Conservation (phyloP, 164 flowering plant species). For the Annona cherimola region DNA sequence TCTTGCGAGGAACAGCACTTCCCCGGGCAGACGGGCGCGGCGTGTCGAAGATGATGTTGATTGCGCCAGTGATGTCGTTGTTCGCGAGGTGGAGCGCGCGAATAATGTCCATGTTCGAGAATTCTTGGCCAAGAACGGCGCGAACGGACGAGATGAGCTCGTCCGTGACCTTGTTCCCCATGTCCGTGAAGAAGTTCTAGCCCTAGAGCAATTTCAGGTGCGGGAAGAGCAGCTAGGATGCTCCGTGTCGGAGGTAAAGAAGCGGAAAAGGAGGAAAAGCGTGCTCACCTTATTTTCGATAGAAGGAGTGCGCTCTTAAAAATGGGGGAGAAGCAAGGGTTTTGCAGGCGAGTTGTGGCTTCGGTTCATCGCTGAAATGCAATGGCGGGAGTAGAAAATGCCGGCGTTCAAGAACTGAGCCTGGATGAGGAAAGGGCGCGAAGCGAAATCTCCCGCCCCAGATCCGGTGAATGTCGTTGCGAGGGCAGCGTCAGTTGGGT, state of each 20-base stretch:
- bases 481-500: too few species aligned
- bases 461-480: too few species aligned
- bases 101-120: slow-evolving; percentile 83
- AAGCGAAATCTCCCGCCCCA: too few species aligned
- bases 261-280: background rate
- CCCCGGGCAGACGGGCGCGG: slow-evolving; percentile 36
- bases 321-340: too few species aligned
- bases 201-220: background rate
- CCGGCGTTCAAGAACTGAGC: too few species aligned
- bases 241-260: background rate
- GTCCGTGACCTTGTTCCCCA: slow-evolving; percentile 61
- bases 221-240: background rate
- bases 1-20: slow-evolving; percentile 2
- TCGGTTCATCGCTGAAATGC: too few species aligned
- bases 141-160: slow-evolving; percentile 57
- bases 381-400: too few species aligned
- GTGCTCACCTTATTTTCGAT: background rate
- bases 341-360: too few species aligned
- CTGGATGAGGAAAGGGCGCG: too few species aligned
- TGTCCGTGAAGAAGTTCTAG: slow-evolving; percentile 6
- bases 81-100: slow-evolving; percentile 95
- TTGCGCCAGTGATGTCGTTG: slow-evolving; percentile 76
- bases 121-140: slow-evolving; percentile 63
- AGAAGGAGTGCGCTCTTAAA: too few species aligned
- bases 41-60: slow-evolving; percentile 81